These are phyloP conservation scores for Zygnema cylindricum DNA, from an alignment of 139 green algal genomes.

Conservation along the genomic window DNA sequence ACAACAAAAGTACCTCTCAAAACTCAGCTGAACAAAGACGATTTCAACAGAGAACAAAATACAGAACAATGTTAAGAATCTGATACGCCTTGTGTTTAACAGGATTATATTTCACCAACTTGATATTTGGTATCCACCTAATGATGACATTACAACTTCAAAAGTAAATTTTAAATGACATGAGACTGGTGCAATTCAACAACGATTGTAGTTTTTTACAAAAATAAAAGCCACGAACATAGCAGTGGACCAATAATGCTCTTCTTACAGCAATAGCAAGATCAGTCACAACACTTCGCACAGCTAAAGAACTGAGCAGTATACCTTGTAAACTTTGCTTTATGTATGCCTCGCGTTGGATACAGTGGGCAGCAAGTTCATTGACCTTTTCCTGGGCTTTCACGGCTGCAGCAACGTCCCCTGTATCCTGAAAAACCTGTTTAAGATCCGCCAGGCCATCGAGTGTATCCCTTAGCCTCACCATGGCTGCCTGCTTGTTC, in stretches of 20 bases:
- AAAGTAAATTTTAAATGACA: neutral
- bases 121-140: too few relatives aligned
- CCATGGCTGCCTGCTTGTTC: too few relatives aligned
- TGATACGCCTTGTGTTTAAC: too few relatives aligned
- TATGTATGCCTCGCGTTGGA: neutral
- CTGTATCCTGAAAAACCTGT: neutral
- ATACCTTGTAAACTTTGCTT: neutral
- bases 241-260: too few relatives aligned
- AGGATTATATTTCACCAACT: too few relatives aligned
- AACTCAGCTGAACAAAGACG: too few relatives aligned
- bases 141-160: neutral
- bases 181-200: neutral
- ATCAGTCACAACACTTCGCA: neutral
- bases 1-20: too few relatives aligned
- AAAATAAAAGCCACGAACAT: conserved; percentile 1
- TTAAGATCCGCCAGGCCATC: neutral
- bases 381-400: neutral
- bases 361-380: neutral
- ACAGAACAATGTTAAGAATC: too few relatives aligned
- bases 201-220: neutral
- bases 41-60: too few relatives aligned
- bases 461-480: too few relatives aligned
- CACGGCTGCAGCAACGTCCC: neutral
- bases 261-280: too few relatives aligned
- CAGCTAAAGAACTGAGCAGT: neutral